Evolutionary conservation across 2,329 filamentous ascomycete species (phyloP).

Genomic region (Cladophialophora exuberans): DNA sequence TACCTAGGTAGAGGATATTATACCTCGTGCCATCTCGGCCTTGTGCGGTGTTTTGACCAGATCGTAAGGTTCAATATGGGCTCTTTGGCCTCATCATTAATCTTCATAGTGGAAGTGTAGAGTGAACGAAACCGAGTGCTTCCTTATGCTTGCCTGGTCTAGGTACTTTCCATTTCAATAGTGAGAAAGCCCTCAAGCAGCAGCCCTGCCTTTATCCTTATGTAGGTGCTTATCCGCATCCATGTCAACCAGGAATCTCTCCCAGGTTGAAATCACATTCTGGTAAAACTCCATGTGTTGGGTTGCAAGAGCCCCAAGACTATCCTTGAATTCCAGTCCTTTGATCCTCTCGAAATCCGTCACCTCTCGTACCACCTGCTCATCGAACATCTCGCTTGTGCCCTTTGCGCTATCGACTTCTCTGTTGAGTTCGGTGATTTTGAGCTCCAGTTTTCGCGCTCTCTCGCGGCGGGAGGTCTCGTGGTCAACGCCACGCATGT

Average conservation of each 20-base stretch:
- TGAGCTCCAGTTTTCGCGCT: slow-evolving; percentile 84
- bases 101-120: no score
- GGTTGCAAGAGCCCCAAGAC: slow-evolving; percentile 80
- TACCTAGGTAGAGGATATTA: no score
- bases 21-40: no score
- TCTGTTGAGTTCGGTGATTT: slow-evolving; percentile 86
- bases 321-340: slow-evolving; percentile 84
- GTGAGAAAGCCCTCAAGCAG: slow-evolving; percentile 18
- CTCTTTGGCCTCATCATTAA: no score
- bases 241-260: slow-evolving; percentile 86
- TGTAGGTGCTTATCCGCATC: slow-evolving; percentile 59
- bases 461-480: slow-evolving; percentile 87
- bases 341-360: slow-evolving; percentile 97
- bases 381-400: slow-evolving; percentile 89
- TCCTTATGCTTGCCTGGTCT: no score
- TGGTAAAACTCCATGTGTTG: slow-evolving; percentile 87
- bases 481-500: slow-evolving; percentile 94
- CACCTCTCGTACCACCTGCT: slow-evolving; percentile 92
- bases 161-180: not conserved
- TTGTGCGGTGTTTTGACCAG: no score
- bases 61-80: no score
- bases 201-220: slow-evolving; percentile 30
- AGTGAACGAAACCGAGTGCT: no score
- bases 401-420: slow-evolving; percentile 88
- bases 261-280: slow-evolving; percentile 80